These are phyloP conservation scores for Mycena epipterygia DNA, from an alignment of 768 basidiomycete species.

Conservation along the genomic window DNA sequence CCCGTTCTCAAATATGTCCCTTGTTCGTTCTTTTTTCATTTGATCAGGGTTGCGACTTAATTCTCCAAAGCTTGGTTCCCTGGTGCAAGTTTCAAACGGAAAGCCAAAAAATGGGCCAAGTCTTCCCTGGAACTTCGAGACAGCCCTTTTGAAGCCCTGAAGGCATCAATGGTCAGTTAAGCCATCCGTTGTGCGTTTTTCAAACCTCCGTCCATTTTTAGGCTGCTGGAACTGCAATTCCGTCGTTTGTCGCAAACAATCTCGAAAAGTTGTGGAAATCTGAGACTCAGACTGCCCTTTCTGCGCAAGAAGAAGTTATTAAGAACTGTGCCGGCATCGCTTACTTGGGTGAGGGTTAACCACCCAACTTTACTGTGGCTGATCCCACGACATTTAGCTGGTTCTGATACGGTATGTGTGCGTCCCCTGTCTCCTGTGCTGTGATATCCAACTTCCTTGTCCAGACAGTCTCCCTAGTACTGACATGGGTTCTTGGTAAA, in stretches of 20 bases:
- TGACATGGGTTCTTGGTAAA: slow-evolving; percentile 10
- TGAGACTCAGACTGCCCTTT: slow-evolving; percentile 29
- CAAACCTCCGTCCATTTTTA: background rate
- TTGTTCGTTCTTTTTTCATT: slow-evolving; percentile 32
- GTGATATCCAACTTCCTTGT: background rate
- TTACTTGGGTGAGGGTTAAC: slow-evolving; percentile 57
- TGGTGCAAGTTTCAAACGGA: slow-evolving; percentile 50
- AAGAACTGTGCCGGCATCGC: slow-evolving; percentile 58
- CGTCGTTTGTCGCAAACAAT: slow-evolving; percentile 44
- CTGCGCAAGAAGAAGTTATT: slow-evolving; percentile 48
- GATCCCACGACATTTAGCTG: background rate
- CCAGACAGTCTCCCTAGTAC: background rate
- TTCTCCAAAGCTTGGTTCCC: slow-evolving; percentile 53
- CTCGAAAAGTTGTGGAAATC: slow-evolving; percentile 39
- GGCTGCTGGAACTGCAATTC: slow-evolving; percentile 40
- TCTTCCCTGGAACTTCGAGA: slow-evolving; percentile 39
- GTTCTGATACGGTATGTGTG: slow-evolving; percentile 9
- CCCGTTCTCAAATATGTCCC: slow-evolving; percentile 49
- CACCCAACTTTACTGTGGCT: background rate
- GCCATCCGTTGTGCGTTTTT: background rate
- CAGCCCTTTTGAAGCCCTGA: slow-evolving; percentile 45
- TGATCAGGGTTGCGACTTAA: background rate
- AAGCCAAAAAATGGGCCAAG: slow-evolving; percentile 44
- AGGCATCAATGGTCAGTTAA: slow-evolving; percentile 34
- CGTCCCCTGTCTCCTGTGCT: background rate